phyloP scores from a whole-genome alignment of 352 stramenopile genomes.

The Globisporangium splendens region DNA sequence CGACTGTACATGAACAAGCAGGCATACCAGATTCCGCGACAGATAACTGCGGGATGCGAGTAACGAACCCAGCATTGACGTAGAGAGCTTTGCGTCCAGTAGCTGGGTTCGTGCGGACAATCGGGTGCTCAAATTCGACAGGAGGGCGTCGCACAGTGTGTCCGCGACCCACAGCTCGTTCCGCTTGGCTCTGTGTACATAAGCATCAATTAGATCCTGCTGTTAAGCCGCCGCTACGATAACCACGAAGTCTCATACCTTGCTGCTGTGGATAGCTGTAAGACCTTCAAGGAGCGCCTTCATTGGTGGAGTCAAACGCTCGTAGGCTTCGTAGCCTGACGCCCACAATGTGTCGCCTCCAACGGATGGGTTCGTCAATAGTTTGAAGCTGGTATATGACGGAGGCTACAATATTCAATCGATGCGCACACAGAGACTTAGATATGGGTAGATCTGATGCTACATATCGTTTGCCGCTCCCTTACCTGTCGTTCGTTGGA shows the following conservation, averaged over 20 bases:
- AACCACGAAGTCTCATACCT: constrained; percentile 6
- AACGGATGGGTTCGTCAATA: constrained; percentile 27
- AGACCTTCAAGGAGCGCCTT: constrained; percentile 35
- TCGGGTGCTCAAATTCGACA: constrained; percentile 34
- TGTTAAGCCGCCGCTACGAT: no score
- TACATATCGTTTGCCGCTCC: no score
- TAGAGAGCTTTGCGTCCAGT: constrained; percentile 33
- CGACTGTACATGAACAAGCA: no score
- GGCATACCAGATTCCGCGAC: constrained; percentile 30
- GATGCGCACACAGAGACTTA: no score
- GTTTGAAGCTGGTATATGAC: constrained; percentile 28
- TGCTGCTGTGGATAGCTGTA: constrained; percentile 43
- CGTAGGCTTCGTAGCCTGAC: constrained; percentile 40
- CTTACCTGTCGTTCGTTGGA: constrained; percentile 25
- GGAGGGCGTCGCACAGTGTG: constrained; percentile 26
- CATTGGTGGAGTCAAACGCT: constrained; percentile 32
- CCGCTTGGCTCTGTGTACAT: no score
- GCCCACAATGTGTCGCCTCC: constrained; percentile 42
- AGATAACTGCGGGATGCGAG: constrained; percentile 32
- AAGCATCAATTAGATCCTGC: background rate
- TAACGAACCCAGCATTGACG: constrained; percentile 35
- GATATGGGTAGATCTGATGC: background rate
- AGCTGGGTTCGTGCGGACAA: constrained; percentile 37
- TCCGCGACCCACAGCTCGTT: constrained; percentile 17
- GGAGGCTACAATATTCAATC: constrained; percentile 11